These are phyloP conservation scores for Sungouiella thailandica DNA, from an alignment of 805 yeast species.

Conservation along the genomic window DNA sequence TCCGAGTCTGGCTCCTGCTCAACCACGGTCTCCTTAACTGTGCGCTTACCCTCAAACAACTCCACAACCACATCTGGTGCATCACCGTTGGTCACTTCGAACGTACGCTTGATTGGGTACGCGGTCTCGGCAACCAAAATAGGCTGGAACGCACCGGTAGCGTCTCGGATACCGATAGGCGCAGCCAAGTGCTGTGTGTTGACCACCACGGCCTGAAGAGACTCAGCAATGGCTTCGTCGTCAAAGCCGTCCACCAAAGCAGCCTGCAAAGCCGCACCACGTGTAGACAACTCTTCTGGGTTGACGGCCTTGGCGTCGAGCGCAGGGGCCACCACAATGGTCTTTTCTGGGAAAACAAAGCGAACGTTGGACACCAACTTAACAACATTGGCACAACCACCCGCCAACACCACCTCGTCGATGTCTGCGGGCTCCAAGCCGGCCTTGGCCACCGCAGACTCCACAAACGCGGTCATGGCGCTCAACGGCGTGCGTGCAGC, in stretches of 20 bases:
- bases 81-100: conserved; percentile 58
- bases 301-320: conserved; percentile 70
- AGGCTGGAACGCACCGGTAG: conserved; percentile 66
- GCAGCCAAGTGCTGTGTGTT: conserved; percentile 82
- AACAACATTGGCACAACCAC: conserved; percentile 92
- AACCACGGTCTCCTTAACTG: conserved; percentile 73
- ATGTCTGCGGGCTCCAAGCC: conserved; percentile 78
- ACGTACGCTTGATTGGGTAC: conserved; percentile 78
- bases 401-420: conserved; percentile 86
- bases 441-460: conserved; percentile 72
- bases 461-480: conserved; percentile 73
- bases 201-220: conserved; percentile 75
- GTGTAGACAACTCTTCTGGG: conserved; percentile 85
- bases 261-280: conserved; percentile 98
- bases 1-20: conserved; percentile 60
- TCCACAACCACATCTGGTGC: conserved; percentile 58
- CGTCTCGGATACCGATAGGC: conserved; percentile 79
- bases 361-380: conserved; percentile 76
- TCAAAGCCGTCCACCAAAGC: conserved; percentile 77
- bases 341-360: conserved; percentile 74
- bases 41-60: conserved; percentile 81
- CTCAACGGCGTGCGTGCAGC: conserved; percentile 74
- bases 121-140: conserved; percentile 81
- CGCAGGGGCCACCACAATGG: conserved; percentile 67
- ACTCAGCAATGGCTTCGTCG: conserved; percentile 75